Conservation (phyloP, 2,329 filamentous ascomycete species). For the Paecilomyces variotii region DNA sequence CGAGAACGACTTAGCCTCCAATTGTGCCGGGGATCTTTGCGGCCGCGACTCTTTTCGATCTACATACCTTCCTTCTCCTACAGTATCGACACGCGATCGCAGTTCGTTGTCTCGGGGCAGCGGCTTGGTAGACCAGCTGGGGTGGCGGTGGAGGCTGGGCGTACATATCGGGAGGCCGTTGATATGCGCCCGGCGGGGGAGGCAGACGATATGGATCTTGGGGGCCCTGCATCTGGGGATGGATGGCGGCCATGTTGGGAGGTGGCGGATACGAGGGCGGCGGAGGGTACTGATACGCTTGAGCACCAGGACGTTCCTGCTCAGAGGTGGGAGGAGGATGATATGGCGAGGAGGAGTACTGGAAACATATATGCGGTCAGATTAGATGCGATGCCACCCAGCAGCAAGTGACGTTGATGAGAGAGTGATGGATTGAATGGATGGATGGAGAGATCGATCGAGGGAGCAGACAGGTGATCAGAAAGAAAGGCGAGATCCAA, state of each 20-base stretch:
- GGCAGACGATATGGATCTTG: slow-evolving; percentile 39
- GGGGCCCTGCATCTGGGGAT: slow-evolving; percentile 30
- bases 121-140: slow-evolving; percentile 35
- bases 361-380: slow-evolving; percentile 4
- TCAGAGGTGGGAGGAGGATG: slow-evolving; percentile 14
- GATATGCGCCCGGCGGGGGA: slow-evolving; percentile 35
- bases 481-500: no score
- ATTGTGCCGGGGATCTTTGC: neutral
- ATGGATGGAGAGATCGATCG: neutral
- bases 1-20: neutral
- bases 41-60: neutral
- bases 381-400: neutral
- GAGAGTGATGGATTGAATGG: neutral
- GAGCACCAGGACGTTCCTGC: slow-evolving; percentile 6
- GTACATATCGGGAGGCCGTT: slow-evolving; percentile 34
- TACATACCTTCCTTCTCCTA: slow-evolving; percentile 43
- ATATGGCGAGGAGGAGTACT: slow-evolving; percentile 27
- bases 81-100: slow-evolving; percentile 47
- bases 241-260: slow-evolving; percentile 35
- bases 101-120: slow-evolving; percentile 43
- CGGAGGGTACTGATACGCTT: slow-evolving; percentile 23
- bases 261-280: slow-evolving; percentile 29
- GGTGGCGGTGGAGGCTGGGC: slow-evolving; percentile 27
- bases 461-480: neutral
- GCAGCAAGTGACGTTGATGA: neutral